Base-by-base conservation (phyloP, 495 filamentous ascomycete species). In the Aspergillus diversus region DNA sequence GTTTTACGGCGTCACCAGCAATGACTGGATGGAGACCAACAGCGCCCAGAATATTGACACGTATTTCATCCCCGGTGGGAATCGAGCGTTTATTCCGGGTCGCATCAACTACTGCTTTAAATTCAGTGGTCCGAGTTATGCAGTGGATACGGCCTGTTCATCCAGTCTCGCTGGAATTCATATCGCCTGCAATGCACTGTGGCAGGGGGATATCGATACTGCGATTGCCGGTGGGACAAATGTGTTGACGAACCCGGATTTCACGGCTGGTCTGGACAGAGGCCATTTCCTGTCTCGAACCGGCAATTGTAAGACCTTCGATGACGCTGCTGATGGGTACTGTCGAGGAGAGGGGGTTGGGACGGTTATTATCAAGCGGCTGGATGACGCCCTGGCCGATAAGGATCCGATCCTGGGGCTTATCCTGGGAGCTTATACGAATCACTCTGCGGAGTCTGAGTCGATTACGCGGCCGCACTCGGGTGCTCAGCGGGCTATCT, bases 1-100 rank as follows among this genome's bases (percentile, higher is more conserved):
- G n/a, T 97, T 96, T 73, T 96, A 96, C 71, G 93, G 93, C 48
- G 91, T 93, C 78, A 95, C 93, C 1, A 93, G 90, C 64, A 91
- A 96, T 59, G 93, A 97, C 65, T 97, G 92, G 82, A 86, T 90
- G 74, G 93, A 97, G 66, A 90, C 95, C 65, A 96, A 96, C 73
- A 91, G 90, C 52, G 89, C 89, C 15, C 88, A 97, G 67, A 90
- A 96, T 61, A 88, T 97, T 60, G 93, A 96, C 72, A 97, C 92
- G 1, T 97, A 97, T 72, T 97, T 88, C 77, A 97, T 96, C 70
- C 92, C 93, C 0, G 93, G 93, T 53, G 93, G 90, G 68, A 89
- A 93, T 16, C 85, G 92, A 43, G 92, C 93, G 13, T 97, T 97
- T 62, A 89, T 88, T 2, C 92, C 93, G 0, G 93, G 93, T 3